Evolutionary conservation across 805 yeast species (phyloP).

Genomic region (Yamadazyma kitorensis): DNA sequence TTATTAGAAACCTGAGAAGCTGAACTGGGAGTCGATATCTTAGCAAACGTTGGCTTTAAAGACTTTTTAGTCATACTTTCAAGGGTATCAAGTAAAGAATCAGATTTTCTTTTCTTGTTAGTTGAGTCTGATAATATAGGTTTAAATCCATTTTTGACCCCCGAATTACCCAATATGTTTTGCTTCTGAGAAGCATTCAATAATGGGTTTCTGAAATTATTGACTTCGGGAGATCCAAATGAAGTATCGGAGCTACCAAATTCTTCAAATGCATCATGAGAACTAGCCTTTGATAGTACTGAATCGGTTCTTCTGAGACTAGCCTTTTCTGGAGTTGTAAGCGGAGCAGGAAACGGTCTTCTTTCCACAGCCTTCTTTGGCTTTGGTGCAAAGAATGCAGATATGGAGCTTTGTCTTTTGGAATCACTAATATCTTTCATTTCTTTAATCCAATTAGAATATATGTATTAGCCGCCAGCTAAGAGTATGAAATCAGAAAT

Average conservation of each 20-base stretch:
- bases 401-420: conserved; percentile 23
- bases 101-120: conserved; percentile 12
- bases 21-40: not conserved
- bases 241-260: conserved; percentile 33
- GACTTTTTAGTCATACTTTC: conserved; percentile 5
- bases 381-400: conserved; percentile 23
- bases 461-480: too few species aligned
- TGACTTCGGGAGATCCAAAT: conserved; percentile 34
- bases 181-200: too few species aligned
- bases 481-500: too few species aligned
- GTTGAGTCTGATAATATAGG: too few species aligned
- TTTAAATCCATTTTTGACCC: too few species aligned
- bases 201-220: conserved; percentile 34
- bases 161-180: too few species aligned
- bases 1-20: not conserved
- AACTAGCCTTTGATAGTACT: conserved; percentile 16
- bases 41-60: conserved; percentile 4
- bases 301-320: conserved; percentile 18
- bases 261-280: conserved; percentile 27
- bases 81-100: conserved; percentile 3
- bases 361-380: not conserved
- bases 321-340: conserved; percentile 11
- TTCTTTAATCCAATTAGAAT: too few species aligned
- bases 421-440: too few species aligned
- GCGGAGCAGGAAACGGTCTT: not conserved